Percentiles rank a stretch among this genome's conserved stretches.
Conservation (phyloP, 306 rosid species). For the Macrotyloma uniflorum region DNA sequence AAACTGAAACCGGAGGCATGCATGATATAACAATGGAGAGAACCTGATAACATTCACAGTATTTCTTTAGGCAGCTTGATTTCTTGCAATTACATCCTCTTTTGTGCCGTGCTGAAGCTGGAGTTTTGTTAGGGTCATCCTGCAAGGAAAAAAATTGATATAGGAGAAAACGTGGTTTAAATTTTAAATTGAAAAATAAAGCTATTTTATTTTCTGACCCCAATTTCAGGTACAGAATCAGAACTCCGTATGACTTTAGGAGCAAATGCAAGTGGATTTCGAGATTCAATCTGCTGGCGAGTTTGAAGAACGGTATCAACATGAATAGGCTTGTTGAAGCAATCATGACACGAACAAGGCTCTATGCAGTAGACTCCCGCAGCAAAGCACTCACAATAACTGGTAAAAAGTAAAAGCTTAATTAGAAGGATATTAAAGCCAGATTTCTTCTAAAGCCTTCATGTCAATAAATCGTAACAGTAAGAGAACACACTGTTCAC, state of each 20-base stretch:
- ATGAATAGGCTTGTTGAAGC: constrained; percentile 84
- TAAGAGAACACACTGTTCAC: background rate
- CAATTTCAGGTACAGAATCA: constrained; percentile 63
- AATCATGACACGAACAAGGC: constrained; percentile 80
- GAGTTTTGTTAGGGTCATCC: constrained; percentile 83
- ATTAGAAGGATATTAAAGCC: background rate
- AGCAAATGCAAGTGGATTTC: constrained; percentile 92
- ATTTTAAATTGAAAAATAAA: constrained; percentile 12
- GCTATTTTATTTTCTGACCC: constrained; percentile 55
- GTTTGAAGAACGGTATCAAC: constrained; percentile 78
- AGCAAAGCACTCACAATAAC: constrained; percentile 94
- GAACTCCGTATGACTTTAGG: constrained; percentile 80
- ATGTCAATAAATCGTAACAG: background rate
- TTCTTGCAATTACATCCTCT: constrained; percentile 96
- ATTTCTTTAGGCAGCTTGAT: constrained; percentile 83
- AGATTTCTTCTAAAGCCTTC: background rate
- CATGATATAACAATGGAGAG: constrained; percentile 23
- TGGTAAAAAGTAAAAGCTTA: constrained; percentile 35
- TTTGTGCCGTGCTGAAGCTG: constrained; percentile 84
- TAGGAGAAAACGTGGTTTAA: constrained; percentile 13
- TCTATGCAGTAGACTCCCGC: constrained; percentile 93
- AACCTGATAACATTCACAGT: constrained; percentile 95
- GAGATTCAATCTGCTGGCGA: constrained; percentile 86
- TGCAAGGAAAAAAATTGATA: constrained; percentile 43
- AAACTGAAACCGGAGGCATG: constrained; percentile 12